Conservation (phyloP, 2,329 filamentous ascomycete species). For the Xylaria sp. region DNA sequence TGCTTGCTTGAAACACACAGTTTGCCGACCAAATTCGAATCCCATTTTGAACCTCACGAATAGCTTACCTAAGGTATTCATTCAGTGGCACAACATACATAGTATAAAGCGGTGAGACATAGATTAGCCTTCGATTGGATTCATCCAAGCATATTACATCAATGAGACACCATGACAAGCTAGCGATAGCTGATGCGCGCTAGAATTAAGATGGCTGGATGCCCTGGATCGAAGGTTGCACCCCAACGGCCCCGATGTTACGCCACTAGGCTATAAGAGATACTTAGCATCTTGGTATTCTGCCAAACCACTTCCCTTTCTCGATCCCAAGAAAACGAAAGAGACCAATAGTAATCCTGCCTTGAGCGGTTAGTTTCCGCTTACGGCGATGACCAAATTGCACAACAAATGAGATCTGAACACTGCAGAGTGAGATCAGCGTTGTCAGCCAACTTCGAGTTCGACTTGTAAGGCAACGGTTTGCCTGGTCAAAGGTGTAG, state of each 20-base stretch:
- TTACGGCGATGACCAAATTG: constrained; percentile 25
- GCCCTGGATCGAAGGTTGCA: constrained; percentile 23
- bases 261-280: constrained; percentile 6
- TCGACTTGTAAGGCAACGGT: background rate
- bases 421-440: constrained; percentile 4
- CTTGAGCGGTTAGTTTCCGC: constrained; percentile 25
- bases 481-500: background rate
- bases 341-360: constrained; percentile 21
- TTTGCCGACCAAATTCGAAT: constrained; percentile 18
- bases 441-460: background rate
- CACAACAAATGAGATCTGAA: constrained; percentile 12
- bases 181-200: constrained; percentile 14
- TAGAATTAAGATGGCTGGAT: constrained; percentile 14
- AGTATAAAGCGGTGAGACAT: constrained; percentile 15
- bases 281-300: background rate
- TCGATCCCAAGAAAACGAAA: background rate
- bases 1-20: constrained; percentile 21
- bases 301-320: constrained; percentile 2
- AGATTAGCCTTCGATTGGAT: background rate
- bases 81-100: constrained; percentile 5
- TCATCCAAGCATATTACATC: constrained; percentile 15
- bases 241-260: constrained; percentile 22
- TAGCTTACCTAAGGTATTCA: constrained; percentile 4
- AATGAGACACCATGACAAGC: constrained; percentile 4
- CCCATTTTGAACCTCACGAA: background rate